Base-by-base conservation (phyloP, 2,329 filamentous ascomycete genomes). In the Cytospora piceicola region DNA sequence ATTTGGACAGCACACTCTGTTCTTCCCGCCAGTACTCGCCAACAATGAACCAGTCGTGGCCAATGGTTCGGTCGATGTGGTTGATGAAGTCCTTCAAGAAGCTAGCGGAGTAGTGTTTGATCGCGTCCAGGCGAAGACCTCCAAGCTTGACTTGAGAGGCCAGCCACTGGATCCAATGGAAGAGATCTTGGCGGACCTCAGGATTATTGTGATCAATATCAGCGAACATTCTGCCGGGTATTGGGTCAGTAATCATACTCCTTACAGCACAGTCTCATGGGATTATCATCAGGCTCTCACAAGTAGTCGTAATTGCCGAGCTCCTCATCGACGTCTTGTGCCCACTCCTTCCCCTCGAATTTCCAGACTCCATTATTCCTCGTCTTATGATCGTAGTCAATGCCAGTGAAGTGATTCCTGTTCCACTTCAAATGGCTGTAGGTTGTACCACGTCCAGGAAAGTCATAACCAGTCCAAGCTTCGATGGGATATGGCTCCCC, bases 1-100 rank as follows among this genome's bases (percentile, higher is more conserved):
- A 91, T 24, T 78, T 75, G 1, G 82, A 74, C 75, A 91, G 82
- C 63, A 83, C 81, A 22, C 80, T 73, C 0, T 84, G 75, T 63
- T 89, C 83, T 56, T 83, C 84, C 36, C 82, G 82, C 88, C 89
- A 92, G 73, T 88, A 91, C 72, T 92, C 90, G 12, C 88, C 89
- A 1, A 92, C 85, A 20, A 90, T 77, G 72, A 91, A 89, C 75
- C 87, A 86, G 17, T 83, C 77, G 15, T 80, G 76, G 3, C 83
- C 83, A 8, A 73, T 71, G 1, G 64, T 65, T 12, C 66, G 51
- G n/a, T 72, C 66, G n/a, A 76, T 68, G 49, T 72, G 70, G 0
- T 29, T 56, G 9, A 77, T 55, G 4, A 76, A 70, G 29, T 75
- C 73, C 8, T 72, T 71, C 55, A 73, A 61, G 57, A 77, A 78